Conservation (phyloP, 805 yeast species). For the Saccharomycopsis sp. region DNA sequence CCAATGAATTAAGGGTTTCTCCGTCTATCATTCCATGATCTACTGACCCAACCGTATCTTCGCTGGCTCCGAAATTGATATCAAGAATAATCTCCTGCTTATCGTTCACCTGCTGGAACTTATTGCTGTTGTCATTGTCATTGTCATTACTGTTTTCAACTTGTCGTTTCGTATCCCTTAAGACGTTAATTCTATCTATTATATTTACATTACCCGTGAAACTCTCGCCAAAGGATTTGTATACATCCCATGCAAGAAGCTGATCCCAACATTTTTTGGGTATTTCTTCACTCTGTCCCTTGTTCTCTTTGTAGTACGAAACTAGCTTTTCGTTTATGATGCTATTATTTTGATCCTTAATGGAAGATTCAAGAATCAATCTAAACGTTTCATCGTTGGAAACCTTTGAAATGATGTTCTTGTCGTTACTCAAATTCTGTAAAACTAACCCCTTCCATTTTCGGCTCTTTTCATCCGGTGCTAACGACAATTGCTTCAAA, state of each 20-base stretch:
- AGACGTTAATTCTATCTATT: slow-evolving; percentile 3
- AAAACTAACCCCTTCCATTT: not conserved
- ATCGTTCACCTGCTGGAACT: not conserved
- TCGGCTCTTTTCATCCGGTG: not conserved
- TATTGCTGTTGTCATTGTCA: not conserved
- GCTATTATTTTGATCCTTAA: slow-evolving; percentile 1
- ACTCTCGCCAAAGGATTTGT: slow-evolving; percentile 9
- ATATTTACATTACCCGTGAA: not conserved
- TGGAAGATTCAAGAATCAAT: slow-evolving; percentile 2
- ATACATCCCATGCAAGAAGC: slow-evolving; percentile 16
- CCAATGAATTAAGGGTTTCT: slow-evolving; percentile 9
- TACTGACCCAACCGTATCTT: not conserved
- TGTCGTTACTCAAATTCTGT: not conserved
- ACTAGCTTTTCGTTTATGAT: slow-evolving; percentile 4
- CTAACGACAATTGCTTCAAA: not conserved
- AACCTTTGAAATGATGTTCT: not conserved
- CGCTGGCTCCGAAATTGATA: not conserved
- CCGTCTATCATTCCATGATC: slow-evolving; percentile 10
- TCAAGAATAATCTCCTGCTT: not conserved
- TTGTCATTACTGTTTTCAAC: not conserved
- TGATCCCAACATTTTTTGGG: slow-evolving; percentile 11
- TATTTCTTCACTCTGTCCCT: not conserved
- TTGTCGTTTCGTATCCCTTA: not conserved
- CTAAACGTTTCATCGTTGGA: not conserved
- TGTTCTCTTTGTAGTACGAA: not conserved